These are phyloP conservation scores for Ogataea angusta DNA, from an alignment of 805 yeast species.

Conservation along the genomic window DNA sequence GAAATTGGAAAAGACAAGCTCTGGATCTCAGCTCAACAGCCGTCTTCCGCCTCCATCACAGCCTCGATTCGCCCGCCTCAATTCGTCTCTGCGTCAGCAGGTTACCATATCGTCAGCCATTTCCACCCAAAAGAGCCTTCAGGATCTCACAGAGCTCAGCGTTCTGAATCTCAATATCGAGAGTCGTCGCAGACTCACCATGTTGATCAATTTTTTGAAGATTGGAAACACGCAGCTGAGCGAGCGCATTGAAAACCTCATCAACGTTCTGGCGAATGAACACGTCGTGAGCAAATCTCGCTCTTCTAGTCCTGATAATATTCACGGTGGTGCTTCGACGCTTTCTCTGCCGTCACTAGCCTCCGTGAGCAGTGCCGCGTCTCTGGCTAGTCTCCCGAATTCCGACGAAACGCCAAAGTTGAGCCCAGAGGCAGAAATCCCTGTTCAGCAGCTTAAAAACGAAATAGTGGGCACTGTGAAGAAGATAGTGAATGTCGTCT, in stretches of 20 bases:
- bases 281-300: slow-evolving; percentile 13
- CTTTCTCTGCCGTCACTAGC: slow-evolving; percentile 17
- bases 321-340: slow-evolving; percentile 2
- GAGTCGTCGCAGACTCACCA: slow-evolving; percentile 69
- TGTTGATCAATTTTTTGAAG: slow-evolving; percentile 74
- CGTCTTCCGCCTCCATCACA: slow-evolving; percentile 11
- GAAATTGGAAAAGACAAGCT: slow-evolving; percentile 14
- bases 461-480: slow-evolving; percentile 88
- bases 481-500: slow-evolving; percentile 80
- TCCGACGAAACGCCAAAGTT: slow-evolving; percentile 7
- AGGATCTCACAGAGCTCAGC: slow-evolving; percentile 34
- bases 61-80: slow-evolving; percentile 16
- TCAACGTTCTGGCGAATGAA: slow-evolving; percentile 29
- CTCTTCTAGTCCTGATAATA: slow-evolving; percentile 1
- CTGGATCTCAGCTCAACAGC: slow-evolving; percentile 6
- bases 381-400: slow-evolving; percentile 15
- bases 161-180: slow-evolving; percentile 46
- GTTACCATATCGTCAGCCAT: slow-evolving; percentile 30
- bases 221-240: slow-evolving; percentile 78
- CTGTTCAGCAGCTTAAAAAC: slow-evolving; percentile 54
- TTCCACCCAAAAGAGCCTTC: slow-evolving; percentile 30
- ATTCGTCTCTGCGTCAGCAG: slow-evolving; percentile 26
- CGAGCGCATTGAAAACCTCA: slow-evolving; percentile 56
- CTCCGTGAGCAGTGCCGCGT: slow-evolving; percentile 19
- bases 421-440: slow-evolving; percentile 17